phyloP scores from a whole-genome alignment of 805 yeast genomes.

The Candida peoriensis region DNA sequence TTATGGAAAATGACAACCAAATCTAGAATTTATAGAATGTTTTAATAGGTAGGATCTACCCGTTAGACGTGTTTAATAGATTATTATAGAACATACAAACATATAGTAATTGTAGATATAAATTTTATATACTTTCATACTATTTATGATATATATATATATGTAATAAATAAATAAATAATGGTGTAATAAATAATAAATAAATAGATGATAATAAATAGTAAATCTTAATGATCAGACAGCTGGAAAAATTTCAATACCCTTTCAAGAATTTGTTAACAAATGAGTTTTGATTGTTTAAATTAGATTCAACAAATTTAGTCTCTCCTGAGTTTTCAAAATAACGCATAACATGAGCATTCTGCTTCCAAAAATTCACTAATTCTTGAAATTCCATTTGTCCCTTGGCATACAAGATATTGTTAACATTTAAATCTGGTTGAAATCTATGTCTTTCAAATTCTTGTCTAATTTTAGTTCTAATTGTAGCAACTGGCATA shows the following conservation, averaged over 20 bases:
- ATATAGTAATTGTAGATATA: no score
- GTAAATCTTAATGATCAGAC: constrained; percentile 1
- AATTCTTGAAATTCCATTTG: constrained; percentile 90
- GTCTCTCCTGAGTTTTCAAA: constrained; percentile 63
- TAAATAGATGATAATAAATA: constrained; percentile 3
- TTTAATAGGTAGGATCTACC: no score
- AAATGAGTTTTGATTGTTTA: constrained; percentile 46
- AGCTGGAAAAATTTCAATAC: constrained; percentile 1
- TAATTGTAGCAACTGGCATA: constrained; percentile 71
- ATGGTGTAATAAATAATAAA: constrained; percentile 4
- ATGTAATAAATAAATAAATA: constrained; percentile 5
- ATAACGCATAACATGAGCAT: constrained; percentile 77
- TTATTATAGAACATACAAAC: no score
- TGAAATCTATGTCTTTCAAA: constrained; percentile 82
- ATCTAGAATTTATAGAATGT: no score
- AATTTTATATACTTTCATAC: no score
- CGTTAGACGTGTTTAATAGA: no score
- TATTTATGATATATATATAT: background rate
- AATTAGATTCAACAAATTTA: constrained; percentile 35
- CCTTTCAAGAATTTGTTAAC: constrained; percentile 73
- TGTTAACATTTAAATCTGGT: constrained; percentile 56
- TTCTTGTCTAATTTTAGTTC: constrained; percentile 84
- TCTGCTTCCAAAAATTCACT: constrained; percentile 87
- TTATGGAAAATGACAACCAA: no score
- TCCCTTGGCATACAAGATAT: constrained; percentile 72